Evolutionary conservation across 2,329 filamentous ascomycete species (phyloP), one percentile per base, ranked within the genome.

Genomic region (Penicillium verrucosum): DNA sequence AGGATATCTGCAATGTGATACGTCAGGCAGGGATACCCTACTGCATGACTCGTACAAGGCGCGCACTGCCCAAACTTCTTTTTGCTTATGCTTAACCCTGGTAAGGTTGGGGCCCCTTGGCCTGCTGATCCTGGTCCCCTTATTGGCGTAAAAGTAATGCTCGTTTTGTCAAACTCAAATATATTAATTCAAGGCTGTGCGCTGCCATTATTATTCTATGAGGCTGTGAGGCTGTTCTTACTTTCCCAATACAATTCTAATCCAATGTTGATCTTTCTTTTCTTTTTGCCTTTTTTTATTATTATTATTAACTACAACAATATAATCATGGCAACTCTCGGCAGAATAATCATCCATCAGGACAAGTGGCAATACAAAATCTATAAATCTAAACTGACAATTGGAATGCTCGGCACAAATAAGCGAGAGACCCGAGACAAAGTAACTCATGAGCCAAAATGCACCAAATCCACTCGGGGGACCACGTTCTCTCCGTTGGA

Each of bases 81-180:
- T 57, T 50, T 63, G 63, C 64, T 66, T 72, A 72, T 71, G 70
- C 70, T 72, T 72, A 72, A 72, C 69, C 67, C 68, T 64, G 70
- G 67, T 71, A 72, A 72, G 70, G 70, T 72, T 72, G 67, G 69
- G 57, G 57, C 58, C 56, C 59, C 63, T 66, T 65, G 58, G 51
- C 57, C 55, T 58, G 63, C 60, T 59, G 61, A 65, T 65, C 64
- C 60, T 64, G 52, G 50, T 25, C 48, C 46, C 47, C 58, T 65
- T 54, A 65, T 62, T 65, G 62, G 60, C 46, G 55, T 51, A 41
- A 43, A 43, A 34, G 50, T 40, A 40, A 42, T 54, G 40, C 50
- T 49, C 54, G 42, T 40, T 45, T 44, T 54, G 36, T 38, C 51
- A 58, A 65, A 65, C 54, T 61, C 47, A 60, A 60, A 58, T 61